Conservation (phyloP, 108 stramenopile genomes). For the Nitzschia putrida region DNA sequence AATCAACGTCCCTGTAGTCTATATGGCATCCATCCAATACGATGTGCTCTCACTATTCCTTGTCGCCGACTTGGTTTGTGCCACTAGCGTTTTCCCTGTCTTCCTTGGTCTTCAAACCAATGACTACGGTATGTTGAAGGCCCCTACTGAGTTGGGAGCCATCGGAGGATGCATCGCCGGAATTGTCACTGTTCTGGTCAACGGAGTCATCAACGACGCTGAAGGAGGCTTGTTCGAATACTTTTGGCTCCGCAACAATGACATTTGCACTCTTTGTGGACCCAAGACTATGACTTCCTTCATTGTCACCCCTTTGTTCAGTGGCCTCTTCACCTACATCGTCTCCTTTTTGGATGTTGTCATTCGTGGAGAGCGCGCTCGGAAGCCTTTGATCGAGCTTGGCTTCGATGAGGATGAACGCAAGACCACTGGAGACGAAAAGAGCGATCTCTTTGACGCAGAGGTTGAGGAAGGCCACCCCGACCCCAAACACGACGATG, state of each 20-base stretch:
- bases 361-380: slow-evolving; percentile 63
- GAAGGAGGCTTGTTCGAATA: slow-evolving; percentile 63
- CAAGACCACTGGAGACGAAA: no score
- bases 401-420: slow-evolving; percentile 56
- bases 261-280: slow-evolving; percentile 75
- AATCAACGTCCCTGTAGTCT: no score
- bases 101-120: slow-evolving; percentile 67
- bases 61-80: slow-evolving; percentile 82
- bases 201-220: slow-evolving; percentile 59
- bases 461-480: no score
- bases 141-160: slow-evolving; percentile 75
- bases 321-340: slow-evolving; percentile 50
- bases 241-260: slow-evolving; percentile 72
- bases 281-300: slow-evolving; percentile 73
- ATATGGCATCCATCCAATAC: slow-evolving; percentile 49
- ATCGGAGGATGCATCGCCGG: slow-evolving; percentile 64
- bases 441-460: no score
- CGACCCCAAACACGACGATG: no score
- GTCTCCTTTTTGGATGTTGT: slow-evolving; percentile 63
- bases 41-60: slow-evolving; percentile 76
- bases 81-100: slow-evolving; percentile 70
- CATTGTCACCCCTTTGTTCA: slow-evolving; percentile 66
- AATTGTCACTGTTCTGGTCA: slow-evolving; percentile 67
- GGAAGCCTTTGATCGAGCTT: slow-evolving; percentile 54
- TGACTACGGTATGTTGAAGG: slow-evolving; percentile 54